Percentiles rank a stretch among this genome's conserved stretches.
Conservation (phyloP, 2,329 filamentous ascomycete species). For the Ophiosphaerella narmari region DNA sequence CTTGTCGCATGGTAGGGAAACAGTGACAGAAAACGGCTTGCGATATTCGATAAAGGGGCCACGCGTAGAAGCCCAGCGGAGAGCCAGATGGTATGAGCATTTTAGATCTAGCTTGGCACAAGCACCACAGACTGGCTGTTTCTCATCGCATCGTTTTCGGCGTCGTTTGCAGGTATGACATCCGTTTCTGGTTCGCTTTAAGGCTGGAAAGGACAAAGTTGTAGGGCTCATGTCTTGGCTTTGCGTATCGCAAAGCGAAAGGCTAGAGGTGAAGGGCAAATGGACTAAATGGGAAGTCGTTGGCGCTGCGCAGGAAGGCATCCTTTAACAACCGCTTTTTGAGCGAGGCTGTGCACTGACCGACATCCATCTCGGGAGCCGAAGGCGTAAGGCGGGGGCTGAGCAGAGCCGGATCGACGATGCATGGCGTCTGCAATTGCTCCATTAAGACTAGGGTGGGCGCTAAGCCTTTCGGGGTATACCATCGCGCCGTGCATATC, state of each 20-base stretch:
- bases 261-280: conserved; percentile 3
- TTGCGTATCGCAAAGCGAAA: not conserved
- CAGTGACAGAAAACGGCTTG: not conserved
- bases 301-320: not conserved
- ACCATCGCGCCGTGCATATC: not conserved
- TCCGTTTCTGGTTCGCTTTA: conserved; percentile 85
- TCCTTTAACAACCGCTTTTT: not conserved
- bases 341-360: not conserved
- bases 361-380: not conserved
- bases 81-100: conserved; percentile 3
- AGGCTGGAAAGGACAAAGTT: not conserved
- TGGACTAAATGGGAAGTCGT: not conserved
- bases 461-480: conserved; percentile 1
- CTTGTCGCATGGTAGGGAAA: not conserved
- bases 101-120: conserved; percentile 58
- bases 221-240: not conserved
- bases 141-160: conserved; percentile 95
- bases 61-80: conserved; percentile 5
- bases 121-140: conserved; percentile 63
- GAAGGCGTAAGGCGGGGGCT: conserved; percentile 1
- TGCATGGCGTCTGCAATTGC: conserved; percentile 1
- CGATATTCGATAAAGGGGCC: conserved; percentile 1
- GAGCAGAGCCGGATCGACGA: not conserved
- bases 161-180: conserved; percentile 84
- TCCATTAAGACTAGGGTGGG: conserved; percentile 1